Conservation (phyloP, 1,139 yeast genomes). For the Lodderomyces beijingensis region DNA sequence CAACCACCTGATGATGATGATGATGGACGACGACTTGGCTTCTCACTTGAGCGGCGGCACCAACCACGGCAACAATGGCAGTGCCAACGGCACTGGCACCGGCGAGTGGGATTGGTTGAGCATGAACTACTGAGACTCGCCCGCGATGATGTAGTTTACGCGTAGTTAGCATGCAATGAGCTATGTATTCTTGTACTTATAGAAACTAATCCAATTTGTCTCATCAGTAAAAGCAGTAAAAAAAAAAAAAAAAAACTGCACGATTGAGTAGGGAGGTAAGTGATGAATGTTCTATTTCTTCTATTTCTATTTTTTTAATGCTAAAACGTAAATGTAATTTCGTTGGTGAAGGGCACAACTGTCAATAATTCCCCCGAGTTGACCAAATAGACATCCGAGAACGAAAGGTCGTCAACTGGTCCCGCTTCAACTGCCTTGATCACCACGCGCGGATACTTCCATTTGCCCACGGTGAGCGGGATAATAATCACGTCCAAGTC, state of each 20-base stretch:
- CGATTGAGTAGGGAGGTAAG: too few species aligned
- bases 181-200: too few species aligned
- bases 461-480: conserved; percentile 74
- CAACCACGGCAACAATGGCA: not conserved
- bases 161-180: too few species aligned
- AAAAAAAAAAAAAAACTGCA: too few species aligned
- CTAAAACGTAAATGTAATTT: conserved; percentile 1
- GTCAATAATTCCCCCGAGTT: not conserved
- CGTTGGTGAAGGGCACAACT: not conserved
- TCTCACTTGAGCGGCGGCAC: not conserved
- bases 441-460: conserved; percentile 62
- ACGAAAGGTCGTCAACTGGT: not conserved
- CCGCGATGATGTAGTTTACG: too few species aligned
- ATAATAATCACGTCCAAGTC: conserved; percentile 47
- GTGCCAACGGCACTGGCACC: conserved; percentile 1
- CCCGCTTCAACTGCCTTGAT: conserved; percentile 23
- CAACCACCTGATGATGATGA: not conserved
- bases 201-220: too few species aligned
- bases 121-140: conserved; percentile 15
- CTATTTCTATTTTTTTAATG: not conserved
- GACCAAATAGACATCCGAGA: not conserved
- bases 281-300: too few species aligned
- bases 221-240: too few species aligned
- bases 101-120: conserved; percentile 34
- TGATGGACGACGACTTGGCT: not conserved